Evolutionary conservation across 495 filamentous ascomycete genomes (phyloP), one percentile per base, ranked within the genome.

Genomic region (Thozetella sp.): DNA sequence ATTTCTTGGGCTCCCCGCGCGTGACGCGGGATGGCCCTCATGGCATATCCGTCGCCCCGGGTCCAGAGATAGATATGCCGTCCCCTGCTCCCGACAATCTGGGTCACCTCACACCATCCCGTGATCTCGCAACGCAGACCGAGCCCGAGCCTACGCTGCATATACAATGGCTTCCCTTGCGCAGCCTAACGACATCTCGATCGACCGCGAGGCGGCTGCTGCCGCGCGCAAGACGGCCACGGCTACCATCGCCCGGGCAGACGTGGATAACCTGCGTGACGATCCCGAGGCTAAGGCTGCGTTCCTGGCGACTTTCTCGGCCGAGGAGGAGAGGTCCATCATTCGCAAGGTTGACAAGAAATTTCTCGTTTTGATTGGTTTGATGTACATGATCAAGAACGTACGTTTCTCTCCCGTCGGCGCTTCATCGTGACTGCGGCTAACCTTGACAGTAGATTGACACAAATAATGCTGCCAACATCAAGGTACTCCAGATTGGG

Each of bases 401-500:
- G 64, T 65, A 34, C 57, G 59, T 26, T 13, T 1, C n/a, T n/a
- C n/a, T n/a, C n/a, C n/a, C n/a, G n/a, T n/a, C n/a, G n/a, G n/a
- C n/a, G n/a, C n/a, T n/a, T n/a, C n/a, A n/a, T n/a, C n/a, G n/a
- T 40, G 15, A 17, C 24, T 25, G 51, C 2, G n/a, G 15, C 12
- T n/a, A 20, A 13, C 17, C 12, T 56, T 15, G 17, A 6, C 51
- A 24, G 46, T 40, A 67, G 68, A 71, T 71, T 37, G 68, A 71
- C 58, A 62, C 61, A 43, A 69, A 56, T 11, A 75, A 73, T 66
- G 72, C 70, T 3, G 70, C 72, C 0, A 51, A 40, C 9, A 68
- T 69, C 64, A 75, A 75, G 53, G 70, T 75, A 4, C 60, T 75
- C 1, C 72, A 75, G 60, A 65, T 75, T 30, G 69, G 64, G 2